phyloP scores from a whole-genome alignment of 2,329 filamentous ascomycete genomes.

The Botrytis aclada region DNA sequence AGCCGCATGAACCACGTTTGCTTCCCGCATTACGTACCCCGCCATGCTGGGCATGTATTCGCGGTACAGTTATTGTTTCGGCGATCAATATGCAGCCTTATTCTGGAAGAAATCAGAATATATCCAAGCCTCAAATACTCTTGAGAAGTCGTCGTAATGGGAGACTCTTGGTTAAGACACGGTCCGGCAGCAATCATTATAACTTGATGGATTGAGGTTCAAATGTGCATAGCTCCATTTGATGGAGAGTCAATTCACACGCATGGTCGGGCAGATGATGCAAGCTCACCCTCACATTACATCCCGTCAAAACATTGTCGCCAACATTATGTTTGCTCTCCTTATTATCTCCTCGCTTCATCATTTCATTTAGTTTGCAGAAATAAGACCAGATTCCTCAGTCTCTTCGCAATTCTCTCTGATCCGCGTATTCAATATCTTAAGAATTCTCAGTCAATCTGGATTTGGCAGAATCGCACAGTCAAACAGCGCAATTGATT shows the following conservation, averaged over 20 bases:
- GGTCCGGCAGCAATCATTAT: not conserved
- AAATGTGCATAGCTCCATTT: not conserved
- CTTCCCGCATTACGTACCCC: not conserved
- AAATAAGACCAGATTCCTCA: not conserved
- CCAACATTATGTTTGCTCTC: not conserved
- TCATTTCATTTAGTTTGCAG: not conserved
- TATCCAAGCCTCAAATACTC: not conserved
- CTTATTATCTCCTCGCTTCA: not conserved
- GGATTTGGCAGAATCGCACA: accelerated
- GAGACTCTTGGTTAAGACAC: not conserved
- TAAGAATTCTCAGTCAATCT: not conserved
- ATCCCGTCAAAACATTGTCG: not conserved
- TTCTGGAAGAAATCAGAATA: not conserved
- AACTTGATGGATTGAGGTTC: not conserved
- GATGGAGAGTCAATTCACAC: not conserved
- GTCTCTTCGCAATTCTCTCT: not conserved
- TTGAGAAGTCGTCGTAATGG: not conserved
- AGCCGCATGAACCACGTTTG: not conserved
- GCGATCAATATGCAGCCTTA: not conserved
- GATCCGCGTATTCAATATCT: not conserved
- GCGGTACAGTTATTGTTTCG: not conserved
- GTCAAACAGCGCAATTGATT: not conserved
- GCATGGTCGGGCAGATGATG: accelerated
- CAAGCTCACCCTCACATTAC: not conserved
- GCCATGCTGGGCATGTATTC: not conserved